Conservation (phyloP, 345 rosid species). For the Barbarea vulgaris region DNA sequence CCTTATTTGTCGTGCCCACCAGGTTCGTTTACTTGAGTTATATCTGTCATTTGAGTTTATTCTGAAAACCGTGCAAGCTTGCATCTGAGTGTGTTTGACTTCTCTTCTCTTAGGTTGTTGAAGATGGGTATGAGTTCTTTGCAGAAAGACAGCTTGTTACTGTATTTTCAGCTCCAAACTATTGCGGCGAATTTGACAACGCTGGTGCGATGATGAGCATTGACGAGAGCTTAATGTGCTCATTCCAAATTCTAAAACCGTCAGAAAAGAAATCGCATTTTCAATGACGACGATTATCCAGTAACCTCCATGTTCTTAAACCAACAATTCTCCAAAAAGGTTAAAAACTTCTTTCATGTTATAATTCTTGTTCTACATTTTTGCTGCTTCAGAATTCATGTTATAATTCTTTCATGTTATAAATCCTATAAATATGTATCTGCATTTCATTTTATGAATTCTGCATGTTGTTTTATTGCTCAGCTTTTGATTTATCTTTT, state of each 20-base stretch:
- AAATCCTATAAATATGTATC: no score
- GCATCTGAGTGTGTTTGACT: slow-evolving; percentile 1
- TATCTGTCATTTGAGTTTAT: background rate
- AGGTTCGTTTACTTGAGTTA: slow-evolving; percentile 46
- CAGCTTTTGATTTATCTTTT: background rate
- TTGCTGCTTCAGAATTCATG: background rate
- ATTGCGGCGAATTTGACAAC: slow-evolving; percentile 92
- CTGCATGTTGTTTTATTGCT: background rate
- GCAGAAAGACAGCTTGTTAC: slow-evolving; percentile 89
- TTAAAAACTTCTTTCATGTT: slow-evolving; percentile 6
- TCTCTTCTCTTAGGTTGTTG: slow-evolving; percentile 63
- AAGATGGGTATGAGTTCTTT: slow-evolving; percentile 93
- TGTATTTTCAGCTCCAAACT: slow-evolving; percentile 91
- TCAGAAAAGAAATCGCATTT: slow-evolving; percentile 55
- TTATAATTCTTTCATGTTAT: no score
- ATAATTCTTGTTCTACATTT: background rate
- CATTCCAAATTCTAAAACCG: slow-evolving; percentile 90
- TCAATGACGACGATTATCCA: slow-evolving; percentile 38
- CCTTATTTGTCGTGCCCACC: slow-evolving; percentile 94
- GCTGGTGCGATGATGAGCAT: slow-evolving; percentile 98
- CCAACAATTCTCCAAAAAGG: slow-evolving; percentile 27
- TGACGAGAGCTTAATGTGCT: slow-evolving; percentile 90
- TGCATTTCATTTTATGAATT: background rate
- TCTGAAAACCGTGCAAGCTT: background rate
- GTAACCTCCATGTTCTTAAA: slow-evolving; percentile 12